phyloP scores from a whole-genome alignment of 2,329 filamentous ascomycete species.

The Aspergillus novoparasiticus region DNA sequence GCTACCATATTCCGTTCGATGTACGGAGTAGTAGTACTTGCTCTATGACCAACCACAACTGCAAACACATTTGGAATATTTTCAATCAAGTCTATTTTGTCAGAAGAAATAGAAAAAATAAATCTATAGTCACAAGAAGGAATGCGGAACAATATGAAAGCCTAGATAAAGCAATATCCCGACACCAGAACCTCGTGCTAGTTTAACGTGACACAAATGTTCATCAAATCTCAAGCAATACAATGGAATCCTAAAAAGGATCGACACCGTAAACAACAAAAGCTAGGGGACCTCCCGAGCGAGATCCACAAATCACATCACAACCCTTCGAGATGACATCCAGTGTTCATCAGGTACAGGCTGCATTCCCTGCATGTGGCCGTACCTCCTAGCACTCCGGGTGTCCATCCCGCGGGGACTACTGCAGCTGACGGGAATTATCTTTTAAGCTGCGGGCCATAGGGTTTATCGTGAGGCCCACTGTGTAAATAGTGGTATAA shows the following conservation, averaged over 20 bases:
- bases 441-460: constrained; percentile 14
- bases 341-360: constrained; percentile 24
- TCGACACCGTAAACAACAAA: constrained; percentile 15
- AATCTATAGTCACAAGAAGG: constrained; percentile 23
- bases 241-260: constrained; percentile 12
- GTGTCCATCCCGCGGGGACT: constrained; percentile 7
- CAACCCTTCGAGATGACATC: constrained; percentile 14
- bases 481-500: constrained; percentile 11
- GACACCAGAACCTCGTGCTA: constrained; percentile 26
- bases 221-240: constrained; percentile 25
- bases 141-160: constrained; percentile 11
- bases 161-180: constrained; percentile 14
- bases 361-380: constrained; percentile 41
- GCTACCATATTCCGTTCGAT: not conserved
- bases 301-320: constrained; percentile 15
- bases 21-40: not conserved
- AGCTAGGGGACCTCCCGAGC: constrained; percentile 6
- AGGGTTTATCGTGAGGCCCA: constrained; percentile 10
- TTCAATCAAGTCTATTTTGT: constrained; percentile 22
- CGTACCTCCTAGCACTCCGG: constrained; percentile 22
- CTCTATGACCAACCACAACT: not conserved
- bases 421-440: constrained; percentile 20
- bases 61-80: not conserved
- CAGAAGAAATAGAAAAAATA: constrained; percentile 9
- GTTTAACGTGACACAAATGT: constrained; percentile 25